Conservation (phyloP, 495 filamentous ascomycete genomes). For the Penicillium lagena region DNA sequence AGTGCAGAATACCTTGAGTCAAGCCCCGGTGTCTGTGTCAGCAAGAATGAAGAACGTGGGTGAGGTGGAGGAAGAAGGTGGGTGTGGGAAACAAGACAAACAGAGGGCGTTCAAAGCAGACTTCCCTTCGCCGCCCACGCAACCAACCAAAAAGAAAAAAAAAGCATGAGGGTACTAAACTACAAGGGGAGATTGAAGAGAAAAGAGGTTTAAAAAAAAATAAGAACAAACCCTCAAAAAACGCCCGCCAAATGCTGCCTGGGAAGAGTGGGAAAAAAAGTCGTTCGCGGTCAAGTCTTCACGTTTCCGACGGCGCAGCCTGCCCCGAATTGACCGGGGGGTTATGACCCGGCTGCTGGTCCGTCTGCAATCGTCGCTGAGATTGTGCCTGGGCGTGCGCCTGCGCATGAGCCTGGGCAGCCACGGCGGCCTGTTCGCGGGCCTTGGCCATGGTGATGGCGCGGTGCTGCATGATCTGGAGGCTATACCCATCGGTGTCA, state of each 20-base stretch:
- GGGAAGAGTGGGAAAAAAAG: slow-evolving; percentile 12
- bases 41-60: slow-evolving; percentile 2
- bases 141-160: slow-evolving; percentile 13
- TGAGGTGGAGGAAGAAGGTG: slow-evolving; percentile 2
- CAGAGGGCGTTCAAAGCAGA: slow-evolving; percentile 7
- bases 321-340: neutral
- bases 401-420: slow-evolving; percentile 43
- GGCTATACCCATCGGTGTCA: slow-evolving; percentile 64
- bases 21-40: slow-evolving; percentile 8
- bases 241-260: slow-evolving; percentile 39
- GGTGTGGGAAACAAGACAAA: slow-evolving; percentile 7
- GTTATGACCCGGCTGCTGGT: slow-evolving; percentile 25
- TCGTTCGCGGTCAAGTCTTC: slow-evolving; percentile 15
- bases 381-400: slow-evolving; percentile 38
- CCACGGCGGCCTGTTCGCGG: slow-evolving; percentile 39
- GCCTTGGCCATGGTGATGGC: slow-evolving; percentile 55
- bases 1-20: slow-evolving; percentile 19
- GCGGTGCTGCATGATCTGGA: slow-evolving; percentile 64
- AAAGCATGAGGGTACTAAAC: slow-evolving; percentile 25
- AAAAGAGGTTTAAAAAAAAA: slow-evolving; percentile 11
- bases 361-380: slow-evolving; percentile 34
- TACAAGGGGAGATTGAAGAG: slow-evolving; percentile 24
- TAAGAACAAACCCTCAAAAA: slow-evolving; percentile 14
- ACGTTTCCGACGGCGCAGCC: slow-evolving; percentile 27
- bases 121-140: slow-evolving; percentile 16